Percentiles rank a stretch among this genome's conserved stretches.
Conservation (phyloP, 2,329 filamentous ascomycete species). For the Pseudonectria foliicola region DNA sequence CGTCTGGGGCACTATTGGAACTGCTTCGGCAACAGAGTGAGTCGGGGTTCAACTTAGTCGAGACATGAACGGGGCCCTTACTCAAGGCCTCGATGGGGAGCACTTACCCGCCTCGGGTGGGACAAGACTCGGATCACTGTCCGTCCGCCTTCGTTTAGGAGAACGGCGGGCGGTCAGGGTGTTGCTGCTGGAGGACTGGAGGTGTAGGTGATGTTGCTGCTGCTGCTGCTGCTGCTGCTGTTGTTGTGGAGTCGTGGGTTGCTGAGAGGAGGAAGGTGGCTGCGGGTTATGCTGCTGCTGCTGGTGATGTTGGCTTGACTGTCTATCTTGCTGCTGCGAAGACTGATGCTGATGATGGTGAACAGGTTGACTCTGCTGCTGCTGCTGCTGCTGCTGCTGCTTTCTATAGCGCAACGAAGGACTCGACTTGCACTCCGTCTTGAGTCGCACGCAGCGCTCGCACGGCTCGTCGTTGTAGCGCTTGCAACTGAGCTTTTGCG, state of each 20-base stretch:
- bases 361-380: conserved; percentile 12
- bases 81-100: conserved; percentile 3
- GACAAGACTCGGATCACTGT: conserved; percentile 25
- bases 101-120: conserved; percentile 31
- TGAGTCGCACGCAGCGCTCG: conserved; percentile 35
- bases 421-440: conserved; percentile 37
- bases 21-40: conserved; percentile 19
- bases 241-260: conserved; percentile 1
- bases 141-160: conserved; percentile 31
- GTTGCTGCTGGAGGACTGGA: conserved; percentile 9
- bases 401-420: conserved; percentile 34
- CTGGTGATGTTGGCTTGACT: conserved; percentile 4
- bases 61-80: conserved; percentile 5
- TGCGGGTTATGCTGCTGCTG: conserved; percentile 3
- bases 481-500: conserved; percentile 40
- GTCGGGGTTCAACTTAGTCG: conserved; percentile 14
- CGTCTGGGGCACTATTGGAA: conserved; percentile 21
- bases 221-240: conserved; percentile 11
- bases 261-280: neutral
- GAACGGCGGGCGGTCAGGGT: conserved; percentile 22
- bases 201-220: conserved; percentile 8
- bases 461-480: conserved; percentile 33
- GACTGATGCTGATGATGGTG: conserved; percentile 10
- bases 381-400: conserved; percentile 22
- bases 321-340: no score